Evolutionary conservation across 805 yeast species (phyloP), one percentile per base, ranked within the genome.

Genomic region (Metschnikowia peoriensis): DNA sequence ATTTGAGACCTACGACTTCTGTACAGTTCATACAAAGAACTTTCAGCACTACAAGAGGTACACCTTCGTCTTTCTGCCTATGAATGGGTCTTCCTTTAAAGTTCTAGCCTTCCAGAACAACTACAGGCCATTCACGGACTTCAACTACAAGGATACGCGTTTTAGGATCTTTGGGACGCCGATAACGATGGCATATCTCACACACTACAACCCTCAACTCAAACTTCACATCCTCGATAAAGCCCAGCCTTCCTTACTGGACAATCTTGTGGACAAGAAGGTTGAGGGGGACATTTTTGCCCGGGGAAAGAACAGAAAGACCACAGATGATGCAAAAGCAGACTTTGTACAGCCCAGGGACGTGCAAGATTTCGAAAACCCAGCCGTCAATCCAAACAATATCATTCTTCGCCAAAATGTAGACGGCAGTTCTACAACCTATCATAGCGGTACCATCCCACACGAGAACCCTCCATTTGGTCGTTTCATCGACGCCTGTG

Each of bases 381-480:
- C 78, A 7, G 61, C 55, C 28, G 76, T 77, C 2, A 50, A 62
- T 41, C 64, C 66, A 2, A 27, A 53, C 14, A 67, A 64, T 51
- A 63, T 64, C 6, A 57, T 69, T 17, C 48, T 69, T 7, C 45
- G 41, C 4, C 66, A 66, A 16, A 54, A 44, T 28, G 32, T 54
- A n/a, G 47, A 44, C 29, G 51, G 46, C 16, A 39, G 27, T 22
- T 28, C 27, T 15, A 17, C 55, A 10, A 17, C 56, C 12, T 41
- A 38, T 59, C 55, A 44, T 12, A 37, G 34, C 34, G 39, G 35
- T 29, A 56, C 57, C 54, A 57, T 71, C 12, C 70, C 76, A 12
- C 57, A 61, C 50, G 62, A 67, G 14, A 52, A 66, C 47, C 79
- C 78, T 1, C 77, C 78, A 1, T 75, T 75, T 57, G 77, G 76